phyloP scores from a whole-genome alignment of 2,329 filamentous ascomycete genomes.

The Pestalotiopsis sp. region DNA sequence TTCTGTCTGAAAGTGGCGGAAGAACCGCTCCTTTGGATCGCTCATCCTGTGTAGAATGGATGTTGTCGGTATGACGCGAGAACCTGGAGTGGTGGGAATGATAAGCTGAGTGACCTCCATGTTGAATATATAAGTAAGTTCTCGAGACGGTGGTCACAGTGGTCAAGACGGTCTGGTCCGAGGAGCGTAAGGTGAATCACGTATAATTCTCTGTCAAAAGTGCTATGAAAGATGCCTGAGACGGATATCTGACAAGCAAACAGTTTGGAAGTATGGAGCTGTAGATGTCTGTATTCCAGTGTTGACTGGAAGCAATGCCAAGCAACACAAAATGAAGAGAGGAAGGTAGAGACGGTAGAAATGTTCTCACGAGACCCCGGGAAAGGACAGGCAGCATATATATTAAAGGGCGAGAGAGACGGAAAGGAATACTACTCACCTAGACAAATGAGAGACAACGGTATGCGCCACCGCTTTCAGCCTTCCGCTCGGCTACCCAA shows the following conservation, averaged over 20 bases:
- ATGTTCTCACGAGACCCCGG: background rate
- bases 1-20: conserved; percentile 79
- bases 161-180: background rate
- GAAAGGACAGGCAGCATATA: background rate
- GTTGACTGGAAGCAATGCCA: background rate
- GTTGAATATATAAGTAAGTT: background rate
- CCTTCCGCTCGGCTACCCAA: background rate
- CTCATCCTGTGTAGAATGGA: conserved; percentile 30
- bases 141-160: background rate
- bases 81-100: conserved; percentile 5
- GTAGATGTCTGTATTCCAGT: background rate
- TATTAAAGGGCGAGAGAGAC: background rate
- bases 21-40: conserved; percentile 76
- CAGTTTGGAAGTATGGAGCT: background rate
- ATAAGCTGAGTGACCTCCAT: conserved; percentile 10
- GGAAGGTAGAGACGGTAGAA: background rate
- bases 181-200: background rate
- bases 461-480: background rate
- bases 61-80: background rate
- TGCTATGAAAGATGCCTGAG: background rate
- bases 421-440: background rate
- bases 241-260: background rate
- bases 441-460: background rate
- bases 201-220: background rate
- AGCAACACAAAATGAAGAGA: background rate